A percentile compares a stretch with the other conserved stretches of the same genome.
Evolutionary conservation across 1,284 basidiomycete genomes (phyloP).

Genomic region (Coniferiporia weirii): DNA sequence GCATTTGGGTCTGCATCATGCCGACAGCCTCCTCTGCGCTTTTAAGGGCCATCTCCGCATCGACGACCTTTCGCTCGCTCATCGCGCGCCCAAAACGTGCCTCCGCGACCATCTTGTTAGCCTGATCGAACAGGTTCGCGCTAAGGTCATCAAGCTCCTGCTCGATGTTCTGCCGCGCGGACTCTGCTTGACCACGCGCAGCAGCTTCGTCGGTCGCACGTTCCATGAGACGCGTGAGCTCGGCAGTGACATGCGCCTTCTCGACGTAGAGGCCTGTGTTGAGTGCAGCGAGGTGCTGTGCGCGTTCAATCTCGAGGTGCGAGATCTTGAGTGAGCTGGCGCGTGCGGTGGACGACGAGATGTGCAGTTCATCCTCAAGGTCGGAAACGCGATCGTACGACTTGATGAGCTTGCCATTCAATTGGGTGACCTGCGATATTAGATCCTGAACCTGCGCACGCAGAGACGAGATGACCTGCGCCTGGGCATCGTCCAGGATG

Average conservation of each 20-base stretch:
- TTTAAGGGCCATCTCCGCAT: conserved; percentile 76
- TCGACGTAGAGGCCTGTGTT: conserved; percentile 91
- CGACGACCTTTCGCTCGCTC: conserved; percentile 79
- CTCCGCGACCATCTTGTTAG: conserved; percentile 91
- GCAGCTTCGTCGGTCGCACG: conserved; percentile 92
- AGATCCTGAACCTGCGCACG: conserved; percentile 81
- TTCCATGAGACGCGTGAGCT: conserved; percentile 93
- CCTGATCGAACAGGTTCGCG: conserved; percentile 81
- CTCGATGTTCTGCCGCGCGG: conserved; percentile 77
- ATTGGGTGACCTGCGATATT: conserved; percentile 82
- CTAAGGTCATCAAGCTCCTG: conserved; percentile 92
- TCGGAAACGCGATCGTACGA: conserved; percentile 91
- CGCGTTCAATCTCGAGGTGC: conserved; percentile 69
- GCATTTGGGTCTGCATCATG: conserved; percentile 82
- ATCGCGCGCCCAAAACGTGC: conserved; percentile 71
- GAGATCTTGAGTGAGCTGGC: conserved; percentile 57
- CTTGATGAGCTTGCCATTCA: conserved; percentile 89
- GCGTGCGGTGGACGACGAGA: conserved; percentile 53
- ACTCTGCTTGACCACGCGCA: conserved; percentile 85
- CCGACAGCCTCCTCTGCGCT: conserved; percentile 84
- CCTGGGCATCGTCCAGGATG: conserved; percentile 50
- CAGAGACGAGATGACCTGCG: conserved; percentile 72
- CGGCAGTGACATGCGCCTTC: conserved; percentile 82
- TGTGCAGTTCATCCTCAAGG: conserved; percentile 87
- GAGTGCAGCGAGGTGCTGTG: conserved; percentile 72